These are phyloP conservation scores for Moricandia moricandioides DNA, from an alignment of 345 rosid species.

Conservation along the genomic window DNA sequence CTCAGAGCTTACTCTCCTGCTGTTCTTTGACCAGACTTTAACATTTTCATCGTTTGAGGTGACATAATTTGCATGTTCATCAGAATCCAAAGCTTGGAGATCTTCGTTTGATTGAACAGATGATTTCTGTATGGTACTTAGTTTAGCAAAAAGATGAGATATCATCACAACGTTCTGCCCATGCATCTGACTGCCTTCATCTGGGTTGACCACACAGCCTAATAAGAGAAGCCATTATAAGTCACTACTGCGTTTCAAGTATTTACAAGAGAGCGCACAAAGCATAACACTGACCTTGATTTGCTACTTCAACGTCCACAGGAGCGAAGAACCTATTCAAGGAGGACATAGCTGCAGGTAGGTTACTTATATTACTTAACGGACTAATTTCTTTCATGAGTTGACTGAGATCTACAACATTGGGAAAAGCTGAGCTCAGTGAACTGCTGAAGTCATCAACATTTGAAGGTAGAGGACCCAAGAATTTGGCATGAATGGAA, in stretches of 20 bases:
- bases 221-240: conserved; percentile 13
- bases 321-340: conserved; percentile 60
- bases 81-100: conserved; percentile 35
- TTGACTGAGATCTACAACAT: conserved; percentile 65
- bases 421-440: conserved; percentile 54
- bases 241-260: not conserved
- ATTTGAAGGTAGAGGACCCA: conserved; percentile 68
- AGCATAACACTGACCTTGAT: conserved; percentile 50
- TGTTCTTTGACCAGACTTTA: conserved; percentile 57
- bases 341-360: conserved; percentile 51
- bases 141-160: conserved; percentile 70
- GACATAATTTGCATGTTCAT: conserved; percentile 39
- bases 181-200: conserved; percentile 45
- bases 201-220: conserved; percentile 22
- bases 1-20: conserved; percentile 52
- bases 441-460: conserved; percentile 61
- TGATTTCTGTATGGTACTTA: conserved; percentile 54
- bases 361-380: conserved; percentile 43
- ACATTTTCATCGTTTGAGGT: conserved; percentile 40
- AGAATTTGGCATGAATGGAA: conserved; percentile 69
- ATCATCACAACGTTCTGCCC: conserved; percentile 64
- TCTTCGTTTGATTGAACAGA: conserved; percentile 31
- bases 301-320: conserved; percentile 60
- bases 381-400: conserved; percentile 61
- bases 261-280: not conserved